Base-by-base conservation (phyloP, 2,329 filamentous ascomycete genomes). In the Diaporthe sp. region DNA sequence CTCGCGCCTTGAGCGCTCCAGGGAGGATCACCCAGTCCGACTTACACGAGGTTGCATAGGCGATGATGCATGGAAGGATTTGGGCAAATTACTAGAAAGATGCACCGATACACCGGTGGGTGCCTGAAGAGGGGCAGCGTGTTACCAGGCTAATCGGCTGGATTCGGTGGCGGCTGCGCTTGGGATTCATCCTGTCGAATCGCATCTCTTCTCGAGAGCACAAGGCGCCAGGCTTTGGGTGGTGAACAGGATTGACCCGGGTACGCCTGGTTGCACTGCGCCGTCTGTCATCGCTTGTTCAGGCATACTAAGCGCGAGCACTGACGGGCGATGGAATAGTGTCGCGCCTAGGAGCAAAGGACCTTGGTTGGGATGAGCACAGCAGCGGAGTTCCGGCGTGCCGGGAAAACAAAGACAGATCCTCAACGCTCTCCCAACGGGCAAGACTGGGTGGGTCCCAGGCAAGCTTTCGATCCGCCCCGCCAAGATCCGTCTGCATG, bases 51-150 rank as follows among this genome's bases (percentile, higher is more conserved):
- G 39, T 63, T 30, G 39, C 58, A 63, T 44, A 27, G 58, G 58
- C 39, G 22, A 51, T 27, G 22, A 51, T 27, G 63, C 61, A 51
- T 51, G 30, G 44, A 51, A 66, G 63, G 63, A 66, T 51, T 66
- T 50, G 63, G 63, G 63, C 47, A 66, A 66, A 66, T 51, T 27
- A 50, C 63, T 51, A 66, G 44, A 37, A 37, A 27, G 63, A 66
- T 37, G 44, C 35, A 30, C 44, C 27, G 32, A n/a, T n/a, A n/a
- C n/a, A n/a, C n/a, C n/a, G n/a, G 30, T 37, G 47, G 63, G 44
- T 66, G 63, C 63, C 63, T 66, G 63, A 27, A 37, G 42, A 66
- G 42, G 32, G 42, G 47, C 32, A 50, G 44, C 63, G 27, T 22
- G 63, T 37, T 37, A 12, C 42, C 63, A 51, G 63, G n/a, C 63